Base-by-base conservation (phyloP, 495 filamentous ascomycete genomes). In the Trichoderma asperelloides region DNA sequence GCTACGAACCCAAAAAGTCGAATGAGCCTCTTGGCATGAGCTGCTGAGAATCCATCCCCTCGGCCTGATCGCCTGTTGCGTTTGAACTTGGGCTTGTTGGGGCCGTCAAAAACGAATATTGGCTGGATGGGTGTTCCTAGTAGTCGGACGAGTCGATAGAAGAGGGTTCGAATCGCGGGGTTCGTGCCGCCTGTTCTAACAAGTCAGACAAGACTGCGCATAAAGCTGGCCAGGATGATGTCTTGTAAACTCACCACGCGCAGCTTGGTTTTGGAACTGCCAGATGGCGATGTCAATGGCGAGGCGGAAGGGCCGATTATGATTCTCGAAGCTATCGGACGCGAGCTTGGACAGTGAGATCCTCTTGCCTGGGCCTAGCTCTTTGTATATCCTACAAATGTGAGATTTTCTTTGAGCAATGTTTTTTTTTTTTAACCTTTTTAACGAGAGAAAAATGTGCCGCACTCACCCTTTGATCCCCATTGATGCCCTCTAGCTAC, bases 251-350 rank as follows among this genome's bases (percentile, higher is more conserved):
- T 63, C 71, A 84, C 84, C 93, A 75, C 89, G 85, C 21, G 90
- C 88, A 9, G 92, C 87, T 70, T 96, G 93, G 9, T 89, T 88
- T 72, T 99, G 95, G 72, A 97, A 98, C 27, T 96, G 88, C 96
- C 96, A 99, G 74, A 99, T 97, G 0, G 92, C 92, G 68, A 95
- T 89, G 74, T 99, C 96, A 64, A 99, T 91, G 23, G 96, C 96
- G 33, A 99, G 81, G 16, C 93, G 87, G 8, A 98, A 80, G 0
- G 95, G 92, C 5, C 88, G 84, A 27, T 85, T 82, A 49, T 84
- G 86, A 40, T 84, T 76, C 69, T 92, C 88, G 67, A 93, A 83
- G 66, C 91, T 87, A 21, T 89, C 82, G 45, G 91, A 82, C 37
- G 93, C 89, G 64, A 97, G 82, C 71, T 91, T 96, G 16, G 92